phyloP scores from a whole-genome alignment of 2,329 filamentous ascomycete species.

The Colletotrichum lindemuthianum region DNA sequence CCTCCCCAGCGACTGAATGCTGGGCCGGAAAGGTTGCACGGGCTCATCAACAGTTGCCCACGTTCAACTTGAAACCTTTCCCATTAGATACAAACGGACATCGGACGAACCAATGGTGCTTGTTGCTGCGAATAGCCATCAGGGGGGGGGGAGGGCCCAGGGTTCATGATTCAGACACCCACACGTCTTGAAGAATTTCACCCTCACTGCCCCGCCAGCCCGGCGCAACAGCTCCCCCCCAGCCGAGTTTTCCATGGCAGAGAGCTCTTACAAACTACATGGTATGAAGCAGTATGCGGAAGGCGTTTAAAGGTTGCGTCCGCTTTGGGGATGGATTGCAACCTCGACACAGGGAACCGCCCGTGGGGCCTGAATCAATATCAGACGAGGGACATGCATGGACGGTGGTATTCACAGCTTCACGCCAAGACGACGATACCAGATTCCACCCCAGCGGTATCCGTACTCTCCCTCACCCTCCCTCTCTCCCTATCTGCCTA shows the following conservation, averaged over 20 bases:
- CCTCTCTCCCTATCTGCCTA: neutral
- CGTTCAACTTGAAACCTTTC: conserved; percentile 26
- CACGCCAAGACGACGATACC: conserved; percentile 7
- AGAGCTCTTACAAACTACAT: too few species aligned
- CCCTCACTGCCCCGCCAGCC: conserved; percentile 1
- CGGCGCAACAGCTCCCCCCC: neutral
- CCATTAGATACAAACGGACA: conserved; percentile 2
- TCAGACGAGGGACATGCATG: conserved; percentile 21
- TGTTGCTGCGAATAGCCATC: neutral
- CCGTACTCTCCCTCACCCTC: neutral
- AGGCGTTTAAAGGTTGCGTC: conserved; percentile 14
- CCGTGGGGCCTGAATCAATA: conserved; percentile 26
- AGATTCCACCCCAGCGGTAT: neutral
- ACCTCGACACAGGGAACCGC: conserved; percentile 9
- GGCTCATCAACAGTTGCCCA: neutral
- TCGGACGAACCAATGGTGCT: conserved; percentile 31
- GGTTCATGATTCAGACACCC: conserved; percentile 31
- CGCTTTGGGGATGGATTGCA: conserved; percentile 3
- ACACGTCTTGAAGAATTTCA: too few species aligned
- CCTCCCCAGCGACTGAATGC: neutral
- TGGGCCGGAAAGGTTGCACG: conserved; percentile 13
- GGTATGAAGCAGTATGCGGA: neutral
- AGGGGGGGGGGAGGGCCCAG: neutral
- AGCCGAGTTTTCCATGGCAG: too few species aligned
- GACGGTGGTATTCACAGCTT: conserved; percentile 7